phyloP scores from a whole-genome alignment of 192 early-diverging fungal species.

The Funneliformis mosseae region DNA sequence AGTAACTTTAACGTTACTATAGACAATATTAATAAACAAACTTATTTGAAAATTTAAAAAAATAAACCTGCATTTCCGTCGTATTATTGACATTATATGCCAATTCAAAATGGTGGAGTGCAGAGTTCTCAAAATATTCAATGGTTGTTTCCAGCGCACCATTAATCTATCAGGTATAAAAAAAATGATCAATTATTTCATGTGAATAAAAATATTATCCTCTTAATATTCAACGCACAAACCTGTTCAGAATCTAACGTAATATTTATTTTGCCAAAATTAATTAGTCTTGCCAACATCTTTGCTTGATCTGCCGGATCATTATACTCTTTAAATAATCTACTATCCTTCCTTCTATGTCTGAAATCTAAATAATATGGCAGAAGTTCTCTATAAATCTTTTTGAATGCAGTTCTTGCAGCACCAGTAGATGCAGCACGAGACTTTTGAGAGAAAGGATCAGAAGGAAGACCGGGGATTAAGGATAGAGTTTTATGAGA shows the following conservation, averaged over 20 bases:
- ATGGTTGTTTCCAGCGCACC: conserved; percentile 63
- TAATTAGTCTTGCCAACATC: conserved; percentile 56
- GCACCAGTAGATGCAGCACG: conserved; percentile 52
- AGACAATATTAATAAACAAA: too few relatives aligned
- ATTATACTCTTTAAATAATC: conserved; percentile 68
- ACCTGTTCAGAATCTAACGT: conserved; percentile 62
- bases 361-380: conserved; percentile 78
- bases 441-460: conserved; percentile 50
- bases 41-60: not conserved
- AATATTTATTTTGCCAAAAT: conserved; percentile 58
- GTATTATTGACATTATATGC: conserved; percentile 70
- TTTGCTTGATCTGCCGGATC: conserved; percentile 64
- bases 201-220: too few relatives aligned
- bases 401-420: conserved; percentile 63
- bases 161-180: conserved; percentile 51
- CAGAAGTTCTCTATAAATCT: conserved; percentile 59
- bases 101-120: conserved; percentile 75
- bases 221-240: conserved; percentile 27
- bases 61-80: conserved; percentile 62
- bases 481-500: conserved; percentile 32
- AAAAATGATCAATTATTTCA: not conserved
- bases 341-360: conserved; percentile 63
- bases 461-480: conserved; percentile 51
- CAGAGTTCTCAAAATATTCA: conserved; percentile 78
- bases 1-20: not conserved